These are phyloP conservation scores for Vaucheria bursata DNA, from an alignment of 352 stramenopile genomes.

Conservation along the genomic window DNA sequence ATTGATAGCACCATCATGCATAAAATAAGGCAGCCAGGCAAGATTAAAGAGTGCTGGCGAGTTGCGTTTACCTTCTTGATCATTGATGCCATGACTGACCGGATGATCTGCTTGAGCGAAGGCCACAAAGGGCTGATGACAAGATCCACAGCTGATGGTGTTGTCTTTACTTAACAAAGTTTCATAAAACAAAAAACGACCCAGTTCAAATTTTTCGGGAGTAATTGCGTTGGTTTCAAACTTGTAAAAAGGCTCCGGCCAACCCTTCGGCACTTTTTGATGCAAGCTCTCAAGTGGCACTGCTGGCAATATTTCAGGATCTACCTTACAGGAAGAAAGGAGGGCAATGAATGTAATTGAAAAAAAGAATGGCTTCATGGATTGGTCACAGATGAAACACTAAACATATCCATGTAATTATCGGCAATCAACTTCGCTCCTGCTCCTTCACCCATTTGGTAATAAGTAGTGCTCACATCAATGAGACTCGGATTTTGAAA, in stretches of 20 bases:
- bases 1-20: conserved; percentile 5
- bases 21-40: background rate
- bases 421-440: background rate
- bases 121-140: background rate
- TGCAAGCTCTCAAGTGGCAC: background rate
- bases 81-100: conserved; percentile 1
- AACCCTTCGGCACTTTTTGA: background rate
- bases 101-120: background rate
- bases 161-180: background rate
- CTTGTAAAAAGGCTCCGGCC: background rate
- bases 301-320: background rate
- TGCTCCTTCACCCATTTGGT: background rate
- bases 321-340: background rate
- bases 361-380: background rate
- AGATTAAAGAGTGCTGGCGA: background rate
- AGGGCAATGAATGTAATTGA: background rate
- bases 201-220: background rate
- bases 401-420: background rate
- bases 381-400: background rate
- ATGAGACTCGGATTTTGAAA: background rate
- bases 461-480: background rate
- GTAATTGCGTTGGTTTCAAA: background rate
- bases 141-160: background rate
- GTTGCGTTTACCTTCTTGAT: background rate
- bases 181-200: background rate